Base-by-base conservation (phyloP, 2,329 filamentous ascomycete genomes). In the Claviceps capensis region DNA sequence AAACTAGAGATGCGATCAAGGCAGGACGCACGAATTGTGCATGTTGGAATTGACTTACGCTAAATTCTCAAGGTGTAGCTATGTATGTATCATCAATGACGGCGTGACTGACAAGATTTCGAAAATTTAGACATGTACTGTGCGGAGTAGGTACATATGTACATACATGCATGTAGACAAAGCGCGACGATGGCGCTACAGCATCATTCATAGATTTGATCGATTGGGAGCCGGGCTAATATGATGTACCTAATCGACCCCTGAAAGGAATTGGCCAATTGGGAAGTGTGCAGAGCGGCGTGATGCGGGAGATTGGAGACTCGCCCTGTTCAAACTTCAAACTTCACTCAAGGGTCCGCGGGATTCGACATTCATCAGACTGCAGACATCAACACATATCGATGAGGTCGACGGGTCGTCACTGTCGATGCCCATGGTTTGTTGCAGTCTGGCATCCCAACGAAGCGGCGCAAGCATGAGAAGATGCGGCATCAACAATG, bases 351-450 rank as follows among this genome's bases (percentile, higher is more conserved):
- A 37, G 13, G 23, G 37, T 16, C 37, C 16, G 16, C 19, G 1
- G 37, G n/a, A 19, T 30, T 37, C 17, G 26, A 36, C 23, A 34
- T 37, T 43, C 37, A 14, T 9, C 8, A 30, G 26, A 30, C 26
- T 43, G 34, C 43, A 53, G 47, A 52, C 47, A 48, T 19, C 30
- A 37, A 53, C 42, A 52, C 47, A 47, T 19, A 34, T 40, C 8
- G 36, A 36, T 26, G 30, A 4, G 19, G 9, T 34, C 1, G 46
- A 30, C 16, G 36, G 19, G 26, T 41, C 23, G 30, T 37, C 26
- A 48, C 48, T 8, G 30, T 48, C 49, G 48, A 53, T 50, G 38
- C 9, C 9, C 38, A 30, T 17, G 23, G 19, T 48, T 41, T 52
- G 45, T 23, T 48, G 34, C 38, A 4, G 36, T 30, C 30, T 5